A percentile compares a stretch with the other conserved stretches of the same genome.
These are phyloP conservation scores for Hemileccinum rubropunctum DNA, from an alignment of 768 basidiomycete species.

Conservation along the genomic window DNA sequence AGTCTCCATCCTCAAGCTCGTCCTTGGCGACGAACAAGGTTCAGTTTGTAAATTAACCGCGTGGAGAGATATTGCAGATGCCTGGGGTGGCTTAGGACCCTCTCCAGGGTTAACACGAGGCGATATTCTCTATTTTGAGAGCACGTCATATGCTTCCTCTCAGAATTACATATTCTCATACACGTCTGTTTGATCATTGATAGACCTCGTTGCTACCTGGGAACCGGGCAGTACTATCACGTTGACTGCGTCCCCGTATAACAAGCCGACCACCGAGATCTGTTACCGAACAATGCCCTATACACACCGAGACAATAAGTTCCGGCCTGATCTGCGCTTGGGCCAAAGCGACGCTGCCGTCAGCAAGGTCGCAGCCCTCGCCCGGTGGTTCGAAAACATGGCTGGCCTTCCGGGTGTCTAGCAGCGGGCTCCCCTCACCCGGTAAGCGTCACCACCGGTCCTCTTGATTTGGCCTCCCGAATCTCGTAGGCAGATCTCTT, in stretches of 20 bases:
- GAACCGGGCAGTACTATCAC: constrained; percentile 44
- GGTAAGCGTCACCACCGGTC: constrained; percentile 15
- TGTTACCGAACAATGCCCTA: constrained; percentile 80
- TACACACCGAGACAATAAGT: constrained; percentile 51
- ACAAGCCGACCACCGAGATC: constrained; percentile 59
- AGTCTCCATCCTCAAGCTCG: constrained; percentile 63
- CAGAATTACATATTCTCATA: constrained; percentile 16
- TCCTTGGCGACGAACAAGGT: constrained; percentile 72
- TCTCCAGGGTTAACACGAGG: constrained; percentile 56
- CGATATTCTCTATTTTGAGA: constrained; percentile 68
- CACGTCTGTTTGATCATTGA: constrained; percentile 11
- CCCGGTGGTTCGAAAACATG: constrained; percentile 71
- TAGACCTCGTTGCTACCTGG: constrained; percentile 54
- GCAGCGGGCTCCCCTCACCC: constrained; percentile 2
- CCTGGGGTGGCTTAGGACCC: constrained; percentile 55
- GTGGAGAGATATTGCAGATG: constrained; percentile 75
- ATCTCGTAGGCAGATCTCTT: constrained; percentile 11
- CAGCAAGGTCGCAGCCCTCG: constrained; percentile 61
- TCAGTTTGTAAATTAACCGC: constrained; percentile 69
- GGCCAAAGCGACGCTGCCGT: constrained; percentile 68
- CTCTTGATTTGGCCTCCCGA: background rate
- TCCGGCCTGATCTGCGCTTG: constrained; percentile 72
- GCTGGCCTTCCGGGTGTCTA: constrained; percentile 48
- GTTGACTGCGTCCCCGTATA: constrained; percentile 67
- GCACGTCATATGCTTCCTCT: constrained; percentile 40